phyloP scores from a whole-genome alignment of 139 green algal genomes.

The Gonium pectorale region DNA sequence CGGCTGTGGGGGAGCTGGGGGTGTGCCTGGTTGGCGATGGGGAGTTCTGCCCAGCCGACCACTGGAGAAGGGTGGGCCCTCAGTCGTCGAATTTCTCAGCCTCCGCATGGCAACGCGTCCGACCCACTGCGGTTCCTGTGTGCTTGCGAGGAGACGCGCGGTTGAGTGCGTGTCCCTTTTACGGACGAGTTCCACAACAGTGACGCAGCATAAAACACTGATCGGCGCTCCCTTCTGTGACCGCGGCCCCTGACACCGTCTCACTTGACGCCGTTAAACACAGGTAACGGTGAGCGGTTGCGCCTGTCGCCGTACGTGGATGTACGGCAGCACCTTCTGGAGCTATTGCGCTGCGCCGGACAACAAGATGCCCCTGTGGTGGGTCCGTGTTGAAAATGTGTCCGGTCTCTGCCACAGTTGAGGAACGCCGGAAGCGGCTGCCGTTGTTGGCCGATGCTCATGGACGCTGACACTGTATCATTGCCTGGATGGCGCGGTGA shows the following conservation, averaged over 20 bases:
- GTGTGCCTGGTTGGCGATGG: background rate
- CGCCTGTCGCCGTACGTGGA: conserved; percentile 5
- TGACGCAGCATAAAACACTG: background rate
- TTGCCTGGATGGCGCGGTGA: background rate
- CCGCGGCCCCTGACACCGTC: background rate
- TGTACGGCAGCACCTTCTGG: background rate
- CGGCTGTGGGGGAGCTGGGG: background rate
- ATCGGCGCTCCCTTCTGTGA: background rate
- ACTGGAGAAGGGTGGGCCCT: background rate
- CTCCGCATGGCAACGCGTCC: background rate
- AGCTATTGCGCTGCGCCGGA: conserved; percentile 11
- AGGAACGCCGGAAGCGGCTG: background rate
- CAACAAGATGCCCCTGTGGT: background rate
- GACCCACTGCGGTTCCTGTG: background rate
- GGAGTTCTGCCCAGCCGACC: no score
- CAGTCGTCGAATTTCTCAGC: background rate
- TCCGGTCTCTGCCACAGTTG: background rate
- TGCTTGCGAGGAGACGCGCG: background rate
- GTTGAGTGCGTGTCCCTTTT: background rate
- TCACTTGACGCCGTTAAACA: background rate
- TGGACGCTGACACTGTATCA: background rate
- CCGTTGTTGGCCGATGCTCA: background rate
- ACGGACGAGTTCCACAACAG: background rate
- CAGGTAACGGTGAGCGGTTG: background rate
- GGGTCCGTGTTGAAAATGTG: background rate